Base-by-base conservation (phyloP, 441 rosid genomes). In the Populus trichocarpa region DNA sequence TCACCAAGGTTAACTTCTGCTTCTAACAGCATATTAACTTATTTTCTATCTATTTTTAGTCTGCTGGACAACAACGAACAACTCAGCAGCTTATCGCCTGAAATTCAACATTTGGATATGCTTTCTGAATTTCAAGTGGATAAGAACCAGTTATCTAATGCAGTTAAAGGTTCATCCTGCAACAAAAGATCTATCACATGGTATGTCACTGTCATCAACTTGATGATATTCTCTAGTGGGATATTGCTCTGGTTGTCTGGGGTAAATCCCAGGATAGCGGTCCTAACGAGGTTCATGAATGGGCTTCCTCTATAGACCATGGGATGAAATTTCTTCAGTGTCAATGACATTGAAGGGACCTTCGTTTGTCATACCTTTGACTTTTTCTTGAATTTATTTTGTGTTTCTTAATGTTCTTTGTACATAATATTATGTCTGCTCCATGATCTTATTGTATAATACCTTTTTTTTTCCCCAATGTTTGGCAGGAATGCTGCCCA, bases 21-120 rank as follows among this genome's bases (percentile, higher is more conserved):
- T 33, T 72, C 59, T 13, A 13, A 40, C 81, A 28, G 73, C 73
- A 18, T 35, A 73, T 57, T 68, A 20, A 78, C 63, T 26, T n/a
- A 35, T 20, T 59, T 72, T 33, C 72, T 67, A 57, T 35, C 40
- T 18, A 35, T 73, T 35, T 72, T 73, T 68, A 92, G 94, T 61
- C 79, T 89, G 46, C 83, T 89, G 30, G 92, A 90, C 88, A 85
- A 87, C 78, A 90, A 92, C 69, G 71, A 79, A 74, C 83, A 80
- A 72, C 87, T 88, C 36, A 84, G 80, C n/a, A 33, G 57, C 79
- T 71, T 81, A 36, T 80, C 87, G 57, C 86, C 88, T 35, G 89
- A 88, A 71, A 71, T 86, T 36, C 68, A 81, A 14, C 81, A 86
- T 73, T 87, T 86, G 80, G 82, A 78, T 75, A 72, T 35, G 72